phyloP scores from a whole-genome alignment of 2,329 filamentous ascomycete species.

The Ceratocystis ficicola region DNA sequence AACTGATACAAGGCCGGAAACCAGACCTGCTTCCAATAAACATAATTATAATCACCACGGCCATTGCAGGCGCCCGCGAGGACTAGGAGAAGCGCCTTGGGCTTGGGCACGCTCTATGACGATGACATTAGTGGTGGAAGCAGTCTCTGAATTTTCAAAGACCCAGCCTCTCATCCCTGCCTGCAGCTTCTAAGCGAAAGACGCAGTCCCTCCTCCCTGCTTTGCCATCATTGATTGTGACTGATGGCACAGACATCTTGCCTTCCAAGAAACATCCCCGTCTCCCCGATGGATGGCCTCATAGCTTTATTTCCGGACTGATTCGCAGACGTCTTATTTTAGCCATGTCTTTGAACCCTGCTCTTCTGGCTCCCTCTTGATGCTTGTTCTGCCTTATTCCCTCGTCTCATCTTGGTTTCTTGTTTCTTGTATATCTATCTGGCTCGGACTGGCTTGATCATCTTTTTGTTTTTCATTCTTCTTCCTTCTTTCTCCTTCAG shows the following conservation, averaged over 20 bases:
- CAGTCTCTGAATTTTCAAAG: too few species aligned
- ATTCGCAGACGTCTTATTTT: neutral
- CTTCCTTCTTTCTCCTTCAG: neutral
- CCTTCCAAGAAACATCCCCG: neutral
- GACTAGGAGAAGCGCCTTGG: too few species aligned
- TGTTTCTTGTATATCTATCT: slow-evolving; percentile 1
- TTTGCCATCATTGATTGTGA: neutral
- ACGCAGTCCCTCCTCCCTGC: neutral
- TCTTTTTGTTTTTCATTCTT: neutral
- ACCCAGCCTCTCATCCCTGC: too few species aligned
- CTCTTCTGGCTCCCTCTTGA: neutral
- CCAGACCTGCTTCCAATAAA: too few species aligned
- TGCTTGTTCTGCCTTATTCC: neutral
- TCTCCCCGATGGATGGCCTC: neutral
- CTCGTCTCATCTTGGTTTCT: neutral
- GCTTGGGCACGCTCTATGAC: neutral
- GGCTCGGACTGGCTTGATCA: neutral
- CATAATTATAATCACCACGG: too few species aligned
- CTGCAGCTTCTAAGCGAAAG: too few species aligned
- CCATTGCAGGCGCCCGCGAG: too few species aligned
- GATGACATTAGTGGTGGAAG: neutral
- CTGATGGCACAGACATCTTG: neutral
- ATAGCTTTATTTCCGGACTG: neutral
- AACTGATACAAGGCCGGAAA: too few species aligned
- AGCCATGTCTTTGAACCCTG: neutral